Evolutionary conservation across 2,329 filamentous ascomycete genomes (phyloP).

Genomic region (Fusarium guadeloupense): DNA sequence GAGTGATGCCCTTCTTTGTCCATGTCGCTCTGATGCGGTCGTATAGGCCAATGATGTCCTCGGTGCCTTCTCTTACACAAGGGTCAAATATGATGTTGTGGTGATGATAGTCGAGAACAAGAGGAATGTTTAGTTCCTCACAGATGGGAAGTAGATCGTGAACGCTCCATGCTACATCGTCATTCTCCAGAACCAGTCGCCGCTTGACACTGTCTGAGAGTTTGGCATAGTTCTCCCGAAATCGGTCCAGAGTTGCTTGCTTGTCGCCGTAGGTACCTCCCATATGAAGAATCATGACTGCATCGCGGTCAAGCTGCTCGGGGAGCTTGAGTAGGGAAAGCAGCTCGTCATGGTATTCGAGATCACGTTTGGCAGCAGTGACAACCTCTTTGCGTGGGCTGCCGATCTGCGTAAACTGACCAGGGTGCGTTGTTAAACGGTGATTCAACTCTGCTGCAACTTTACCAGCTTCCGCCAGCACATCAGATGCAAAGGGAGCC

Average conservation of each 20-base stretch:
- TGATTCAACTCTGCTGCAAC: constrained; percentile 83
- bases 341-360: constrained; percentile 90
- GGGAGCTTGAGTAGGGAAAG: constrained; percentile 80
- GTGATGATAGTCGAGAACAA: constrained; percentile 94
- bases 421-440: constrained; percentile 88
- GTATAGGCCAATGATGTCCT: constrained; percentile 78
- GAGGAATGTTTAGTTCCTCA: constrained; percentile 91
- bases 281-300: constrained; percentile 95
- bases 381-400: constrained; percentile 84
- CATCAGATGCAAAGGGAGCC: constrained; percentile 81
- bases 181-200: constrained; percentile 89
- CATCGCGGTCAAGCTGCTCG: constrained; percentile 81
- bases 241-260: constrained; percentile 77
- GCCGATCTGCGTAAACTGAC: constrained; percentile 91
- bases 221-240: constrained; percentile 75
- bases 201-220: constrained; percentile 77
- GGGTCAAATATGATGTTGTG: constrained; percentile 92
- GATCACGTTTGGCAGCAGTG: constrained; percentile 77
- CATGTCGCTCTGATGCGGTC: constrained; percentile 85
- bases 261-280: constrained; percentile 93
- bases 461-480: constrained; percentile 77
- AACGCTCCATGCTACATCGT: constrained; percentile 92
- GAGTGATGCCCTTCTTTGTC: constrained; percentile 82
- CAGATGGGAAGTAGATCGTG: constrained; percentile 91
- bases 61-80: constrained; percentile 80